These are phyloP conservation scores for Hansenula anomala DNA, from an alignment of 1,139 yeast genomes.

Conservation along the genomic window DNA sequence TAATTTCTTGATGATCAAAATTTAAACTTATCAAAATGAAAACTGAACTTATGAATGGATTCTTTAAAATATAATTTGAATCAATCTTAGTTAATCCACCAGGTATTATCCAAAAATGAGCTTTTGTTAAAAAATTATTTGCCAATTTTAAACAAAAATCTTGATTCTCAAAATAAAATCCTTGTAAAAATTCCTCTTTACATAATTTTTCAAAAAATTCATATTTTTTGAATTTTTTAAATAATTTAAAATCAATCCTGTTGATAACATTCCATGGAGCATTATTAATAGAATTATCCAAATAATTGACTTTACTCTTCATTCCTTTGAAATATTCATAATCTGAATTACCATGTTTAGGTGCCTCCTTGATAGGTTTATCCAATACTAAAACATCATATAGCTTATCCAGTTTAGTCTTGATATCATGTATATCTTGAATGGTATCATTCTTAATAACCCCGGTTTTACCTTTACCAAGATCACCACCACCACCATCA, in stretches of 20 bases:
- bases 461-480: no score
- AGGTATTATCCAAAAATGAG: constrained; percentile 52
- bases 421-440: neutral
- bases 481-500: no score
- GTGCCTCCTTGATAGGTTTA: no score
- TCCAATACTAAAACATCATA: constrained; percentile 2
- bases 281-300: constrained; percentile 22
- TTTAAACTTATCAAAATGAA: constrained; percentile 47
- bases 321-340: constrained; percentile 8
- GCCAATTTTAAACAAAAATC: constrained; percentile 35
- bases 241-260: constrained; percentile 10
- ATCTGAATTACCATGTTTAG: constrained; percentile 5
- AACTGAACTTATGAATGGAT: constrained; percentile 46
- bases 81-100: constrained; percentile 44
- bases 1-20: constrained; percentile 34
- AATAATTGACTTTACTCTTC: constrained; percentile 17
- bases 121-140: constrained; percentile 37
- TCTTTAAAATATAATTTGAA: constrained; percentile 36
- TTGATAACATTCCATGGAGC: constrained; percentile 19
- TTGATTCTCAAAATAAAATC: constrained; percentile 5
- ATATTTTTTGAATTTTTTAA: constrained; percentile 21
- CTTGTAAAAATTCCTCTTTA: neutral
- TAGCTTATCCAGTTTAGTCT: neutral
- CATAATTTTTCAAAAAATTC: neutral
- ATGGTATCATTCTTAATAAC: no score